phyloP scores from a whole-genome alignment of 306 rosid genomes.

The Abrus pulchellus region DNA sequence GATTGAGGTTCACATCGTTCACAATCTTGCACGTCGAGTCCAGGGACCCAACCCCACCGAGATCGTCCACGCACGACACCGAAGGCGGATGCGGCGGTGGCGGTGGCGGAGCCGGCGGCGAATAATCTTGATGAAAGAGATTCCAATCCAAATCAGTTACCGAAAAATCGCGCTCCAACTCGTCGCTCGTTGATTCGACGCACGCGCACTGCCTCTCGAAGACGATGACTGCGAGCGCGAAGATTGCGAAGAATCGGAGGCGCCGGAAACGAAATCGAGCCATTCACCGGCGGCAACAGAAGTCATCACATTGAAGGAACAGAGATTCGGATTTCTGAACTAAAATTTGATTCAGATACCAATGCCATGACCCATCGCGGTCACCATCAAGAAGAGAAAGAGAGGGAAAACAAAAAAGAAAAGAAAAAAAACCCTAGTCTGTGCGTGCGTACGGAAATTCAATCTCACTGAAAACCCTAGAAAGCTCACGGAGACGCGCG shows the following conservation, averaged over 20 bases:
- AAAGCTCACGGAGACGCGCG: slow-evolving; percentile 55
- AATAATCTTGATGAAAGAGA: slow-evolving; percentile 90
- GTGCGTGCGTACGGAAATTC: slow-evolving; percentile 9
- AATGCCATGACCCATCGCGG: slow-evolving; percentile 48
- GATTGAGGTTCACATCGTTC: slow-evolving; percentile 83
- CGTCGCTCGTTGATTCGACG: slow-evolving; percentile 42
- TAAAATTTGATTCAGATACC: slow-evolving; percentile 51
- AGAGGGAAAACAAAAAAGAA: too few relatives aligned
- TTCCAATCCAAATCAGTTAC: slow-evolving; percentile 67
- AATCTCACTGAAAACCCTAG: slow-evolving; percentile 69
- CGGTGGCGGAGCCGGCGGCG: slow-evolving; percentile 98
- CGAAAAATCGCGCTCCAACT: slow-evolving; percentile 57
- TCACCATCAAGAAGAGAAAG: slow-evolving; percentile 35
- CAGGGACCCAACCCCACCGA: slow-evolving; percentile 85
- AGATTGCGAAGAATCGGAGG: slow-evolving; percentile 51
- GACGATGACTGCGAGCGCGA: slow-evolving; percentile 42
- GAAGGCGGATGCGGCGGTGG: slow-evolving; percentile 99
- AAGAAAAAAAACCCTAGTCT: slow-evolving; percentile 44
- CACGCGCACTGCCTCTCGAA: slow-evolving; percentile 40
- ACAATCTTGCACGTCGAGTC: slow-evolving; percentile 90
- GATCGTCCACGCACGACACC: slow-evolving; percentile 88
- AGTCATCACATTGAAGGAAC: slow-evolving; percentile 72
- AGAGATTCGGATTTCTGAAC: slow-evolving; percentile 47
- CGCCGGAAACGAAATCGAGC: slow-evolving; percentile 78
- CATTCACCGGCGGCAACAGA: slow-evolving; percentile 68